phyloP scores from a whole-genome alignment of 805 yeast species.

The Ascoidea asiatica region DNA sequence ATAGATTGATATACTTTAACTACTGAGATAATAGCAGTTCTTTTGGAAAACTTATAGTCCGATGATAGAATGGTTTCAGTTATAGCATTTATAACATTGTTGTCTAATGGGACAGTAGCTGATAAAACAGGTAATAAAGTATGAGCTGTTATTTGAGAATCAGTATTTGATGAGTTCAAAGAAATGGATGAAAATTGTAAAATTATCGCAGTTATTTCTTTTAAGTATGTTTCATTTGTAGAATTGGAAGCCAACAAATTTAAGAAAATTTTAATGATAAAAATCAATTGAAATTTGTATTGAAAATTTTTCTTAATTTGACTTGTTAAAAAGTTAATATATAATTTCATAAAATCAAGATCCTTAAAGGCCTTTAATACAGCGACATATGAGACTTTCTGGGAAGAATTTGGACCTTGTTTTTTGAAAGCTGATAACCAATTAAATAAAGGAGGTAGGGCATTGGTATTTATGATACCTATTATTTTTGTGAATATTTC shows the following conservation, averaged over 20 bases:
- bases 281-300: conserved; percentile 60
- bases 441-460: conserved; percentile 65
- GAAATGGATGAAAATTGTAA: conserved; percentile 47
- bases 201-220: conserved; percentile 38
- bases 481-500: conserved; percentile 67
- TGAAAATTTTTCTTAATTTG: conserved; percentile 37
- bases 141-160: conserved; percentile 72
- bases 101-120: conserved; percentile 51
- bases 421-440: conserved; percentile 63
- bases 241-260: conserved; percentile 48
- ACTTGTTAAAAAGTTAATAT: conserved; percentile 29
- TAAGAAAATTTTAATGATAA: conserved; percentile 62
- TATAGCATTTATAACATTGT: conserved; percentile 43
- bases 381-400: conserved; percentile 25
- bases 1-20: conserved; percentile 35
- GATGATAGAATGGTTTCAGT: conserved; percentile 39
- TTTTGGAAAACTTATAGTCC: conserved; percentile 11
- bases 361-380: conserved; percentile 67
- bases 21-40: conserved; percentile 32
- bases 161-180: conserved; percentile 32
- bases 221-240: conserved; percentile 26
- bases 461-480: conserved; percentile 40
- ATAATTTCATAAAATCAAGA: conserved; percentile 49
- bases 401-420: conserved; percentile 48
- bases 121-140: conserved; percentile 69